phyloP scores from a whole-genome alignment of 805 yeast species.

The Myxozyma neglecta region DNA sequence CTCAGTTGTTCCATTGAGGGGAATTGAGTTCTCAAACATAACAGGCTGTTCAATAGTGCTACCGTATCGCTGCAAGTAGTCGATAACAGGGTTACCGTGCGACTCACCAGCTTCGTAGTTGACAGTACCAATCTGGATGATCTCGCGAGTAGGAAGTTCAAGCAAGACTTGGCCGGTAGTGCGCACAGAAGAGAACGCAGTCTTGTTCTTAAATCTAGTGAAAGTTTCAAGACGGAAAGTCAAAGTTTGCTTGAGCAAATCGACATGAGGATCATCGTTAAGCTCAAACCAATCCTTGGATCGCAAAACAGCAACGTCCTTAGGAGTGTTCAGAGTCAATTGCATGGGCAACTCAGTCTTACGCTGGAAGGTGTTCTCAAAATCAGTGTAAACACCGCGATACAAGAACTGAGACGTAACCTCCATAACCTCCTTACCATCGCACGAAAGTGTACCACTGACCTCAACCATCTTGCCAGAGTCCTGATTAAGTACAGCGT shows the following conservation, averaged over 20 bases:
- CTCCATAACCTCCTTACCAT: slow-evolving; percentile 80
- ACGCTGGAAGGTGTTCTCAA: slow-evolving; percentile 87
- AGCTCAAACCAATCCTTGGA: slow-evolving; percentile 98
- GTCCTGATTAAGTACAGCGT: slow-evolving; percentile 84
- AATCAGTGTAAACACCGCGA: slow-evolving; percentile 88
- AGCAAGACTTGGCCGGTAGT: slow-evolving; percentile 82
- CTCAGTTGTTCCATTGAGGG: slow-evolving; percentile 60
- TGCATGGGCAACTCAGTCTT: slow-evolving; percentile 84
- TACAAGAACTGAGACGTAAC: slow-evolving; percentile 93
- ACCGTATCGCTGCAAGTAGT: slow-evolving; percentile 89
- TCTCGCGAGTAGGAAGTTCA: slow-evolving; percentile 90
- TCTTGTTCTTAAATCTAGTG: slow-evolving; percentile 73
- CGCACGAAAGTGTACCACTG: slow-evolving; percentile 80
- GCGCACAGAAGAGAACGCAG: slow-evolving; percentile 72
- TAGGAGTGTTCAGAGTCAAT: slow-evolving; percentile 66
- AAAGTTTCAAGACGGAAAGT: slow-evolving; percentile 87
- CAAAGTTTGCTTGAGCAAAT: slow-evolving; percentile 73
- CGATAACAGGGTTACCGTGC: slow-evolving; percentile 96
- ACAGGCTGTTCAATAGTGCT: slow-evolving; percentile 92
- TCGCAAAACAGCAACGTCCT: slow-evolving; percentile 88
- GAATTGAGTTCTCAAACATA: slow-evolving; percentile 84
- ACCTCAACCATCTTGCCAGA: slow-evolving; percentile 96
- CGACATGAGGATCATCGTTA: slow-evolving; percentile 58
- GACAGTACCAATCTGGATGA: slow-evolving; percentile 77
- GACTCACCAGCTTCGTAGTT: slow-evolving; percentile 88